Evolutionary conservation across 2,329 filamentous ascomycete species (phyloP), one percentile per base, ranked within the genome.

Genomic region (Pseudocercospora pini-densiflorae): DNA sequence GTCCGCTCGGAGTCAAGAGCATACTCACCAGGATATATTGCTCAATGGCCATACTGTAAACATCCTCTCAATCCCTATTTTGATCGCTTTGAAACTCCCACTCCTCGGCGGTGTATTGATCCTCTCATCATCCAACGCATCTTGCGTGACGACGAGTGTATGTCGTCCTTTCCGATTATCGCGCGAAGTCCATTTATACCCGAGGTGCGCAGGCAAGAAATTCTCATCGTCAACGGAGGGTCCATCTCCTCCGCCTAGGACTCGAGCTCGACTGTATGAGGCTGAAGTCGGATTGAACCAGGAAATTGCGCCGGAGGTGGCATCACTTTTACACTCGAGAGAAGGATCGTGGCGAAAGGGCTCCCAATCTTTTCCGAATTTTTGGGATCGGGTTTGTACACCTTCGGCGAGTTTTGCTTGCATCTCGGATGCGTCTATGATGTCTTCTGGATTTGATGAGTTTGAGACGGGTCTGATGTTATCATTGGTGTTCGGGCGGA

Each of bases 11-110:
- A 31, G 1, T 1, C 29, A 31, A 31, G 29, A 31, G 29, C 29
- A 31, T 31, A 31, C 29, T 31, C 29, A 31, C 61, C 62, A 69
- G 16, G 61, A 64, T 14, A 69, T 53, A 29, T 69, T 62, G 55
- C 55, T 62, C 55, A 51, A 57, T 10, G 64, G 60, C 19, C 36
- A 61, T 23, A 53, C 0, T 0, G 74, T 79, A 0, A 88, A 88
- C 84, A 87, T 88, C n/a, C 80, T 79, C 58, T 75, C 66, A 40
- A 87, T 78, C 2, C 78, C 81, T n/a, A 21, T 31, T 12, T 8
- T 9, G 2, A 55, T 55, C 24, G 51, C 24, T 27, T n/a, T 19
- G 24, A 27, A 55, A n/a, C 51, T 55, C 51, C 51, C 21, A 27
- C 5, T 14, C 8, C 47, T 24, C 5, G 47, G 23, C 27, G 51